These are phyloP conservation scores for Rhynchosporium secalis DNA, from an alignment of 2,329 filamentous ascomycete species.

Conservation along the genomic window DNA sequence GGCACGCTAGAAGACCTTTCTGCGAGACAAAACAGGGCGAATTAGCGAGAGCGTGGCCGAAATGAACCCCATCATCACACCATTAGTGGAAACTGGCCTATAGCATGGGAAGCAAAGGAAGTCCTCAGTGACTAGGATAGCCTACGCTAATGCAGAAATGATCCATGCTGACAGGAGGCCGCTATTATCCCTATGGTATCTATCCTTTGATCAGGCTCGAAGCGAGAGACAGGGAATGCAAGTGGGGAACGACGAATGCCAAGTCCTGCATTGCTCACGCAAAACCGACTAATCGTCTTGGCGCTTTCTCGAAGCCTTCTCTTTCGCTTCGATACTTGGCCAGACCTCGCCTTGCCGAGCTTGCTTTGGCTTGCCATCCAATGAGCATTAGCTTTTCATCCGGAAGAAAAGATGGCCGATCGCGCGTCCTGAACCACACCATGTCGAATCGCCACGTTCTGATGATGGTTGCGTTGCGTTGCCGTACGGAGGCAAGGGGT, in stretches of 20 bases:
- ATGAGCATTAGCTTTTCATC: not conserved
- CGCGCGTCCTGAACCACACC: conserved; percentile 7
- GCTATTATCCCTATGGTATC: not conserved
- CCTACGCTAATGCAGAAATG: not conserved
- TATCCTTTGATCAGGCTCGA: conserved; percentile 8
- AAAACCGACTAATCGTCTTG: conserved; percentile 17
- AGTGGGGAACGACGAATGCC: no score
- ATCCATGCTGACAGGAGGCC: conserved; percentile 17
- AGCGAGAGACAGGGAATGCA: not conserved
- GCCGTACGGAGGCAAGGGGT: no score
- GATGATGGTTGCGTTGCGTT: no score
- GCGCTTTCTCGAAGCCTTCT: conserved; percentile 14
- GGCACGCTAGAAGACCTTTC: conserved; percentile 19
- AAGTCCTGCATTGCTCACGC: conserved; percentile 4
- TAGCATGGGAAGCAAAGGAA: conserved; percentile 18
- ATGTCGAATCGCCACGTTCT: not conserved
- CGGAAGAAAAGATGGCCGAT: conserved; percentile 20
- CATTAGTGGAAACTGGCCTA: not conserved
- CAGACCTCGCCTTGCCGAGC: not conserved
- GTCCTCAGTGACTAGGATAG: conserved; percentile 18
- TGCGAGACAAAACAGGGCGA: conserved; percentile 15
- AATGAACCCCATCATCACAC: not conserved
- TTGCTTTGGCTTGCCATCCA: no score
- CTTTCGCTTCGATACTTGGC: conserved; percentile 3
- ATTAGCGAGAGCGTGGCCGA: conserved; percentile 12